Evolutionary conservation across 2,329 filamentous ascomycete species (phyloP).

Genomic region (Ophiostoma triangulosporum): DNA sequence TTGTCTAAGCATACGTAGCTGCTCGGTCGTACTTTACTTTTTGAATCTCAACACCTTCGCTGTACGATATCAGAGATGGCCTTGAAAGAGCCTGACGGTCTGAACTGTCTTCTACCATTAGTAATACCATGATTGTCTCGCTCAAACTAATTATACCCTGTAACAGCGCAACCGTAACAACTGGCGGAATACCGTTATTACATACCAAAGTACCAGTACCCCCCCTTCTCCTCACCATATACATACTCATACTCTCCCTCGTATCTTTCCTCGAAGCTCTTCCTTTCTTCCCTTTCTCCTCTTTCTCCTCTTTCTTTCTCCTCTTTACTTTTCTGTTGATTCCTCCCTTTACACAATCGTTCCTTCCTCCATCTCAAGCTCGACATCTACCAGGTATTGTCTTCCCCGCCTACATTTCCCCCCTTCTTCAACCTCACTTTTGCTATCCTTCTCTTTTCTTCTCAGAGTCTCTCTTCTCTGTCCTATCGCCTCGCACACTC

Average conservation of each 20-base stretch:
- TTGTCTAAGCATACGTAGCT: too few relatives aligned
- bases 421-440: not conserved
- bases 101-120: too few relatives aligned
- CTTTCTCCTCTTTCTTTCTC: not conserved
- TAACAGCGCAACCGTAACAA: too few relatives aligned
- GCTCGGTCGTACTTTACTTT: too few relatives aligned
- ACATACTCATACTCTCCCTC: not conserved
- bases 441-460: not conserved
- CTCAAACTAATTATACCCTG: not conserved
- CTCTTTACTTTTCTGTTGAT: not conserved
- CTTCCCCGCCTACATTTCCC: not conserved
- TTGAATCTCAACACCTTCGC: too few relatives aligned
- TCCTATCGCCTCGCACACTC: too few relatives aligned
- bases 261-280: not conserved
- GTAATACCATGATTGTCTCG: too few relatives aligned
- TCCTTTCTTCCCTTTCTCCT: not conserved
- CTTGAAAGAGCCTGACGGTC: too few relatives aligned
- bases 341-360: not conserved
- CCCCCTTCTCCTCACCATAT: not conserved
- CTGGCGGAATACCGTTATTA: not conserved
- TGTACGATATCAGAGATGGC: too few relatives aligned
- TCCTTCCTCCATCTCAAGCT: constrained; percentile 1
- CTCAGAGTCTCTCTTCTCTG: not conserved
- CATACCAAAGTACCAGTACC: not conserved
- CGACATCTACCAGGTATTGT: constrained; percentile 7